phyloP scores from a whole-genome alignment of 2,329 filamentous ascomycete genomes.

The Onygenales sp. region DNA sequence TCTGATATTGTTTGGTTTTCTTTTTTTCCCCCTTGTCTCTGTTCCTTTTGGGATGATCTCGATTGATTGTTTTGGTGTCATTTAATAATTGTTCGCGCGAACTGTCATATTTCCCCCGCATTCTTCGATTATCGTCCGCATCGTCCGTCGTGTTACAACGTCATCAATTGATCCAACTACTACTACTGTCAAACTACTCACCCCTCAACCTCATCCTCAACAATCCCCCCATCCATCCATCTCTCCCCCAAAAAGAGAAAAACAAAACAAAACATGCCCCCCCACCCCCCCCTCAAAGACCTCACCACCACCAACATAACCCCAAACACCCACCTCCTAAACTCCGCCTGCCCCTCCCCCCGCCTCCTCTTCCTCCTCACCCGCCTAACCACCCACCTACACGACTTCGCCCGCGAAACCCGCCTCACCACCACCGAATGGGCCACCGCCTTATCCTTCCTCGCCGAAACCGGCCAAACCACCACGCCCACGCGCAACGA shows the following conservation, averaged over 20 bases:
- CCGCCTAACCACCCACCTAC: constrained; percentile 64
- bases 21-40: neutral
- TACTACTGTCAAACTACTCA: too few relatives aligned
- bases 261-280: neutral
- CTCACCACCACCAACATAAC: constrained; percentile 24
- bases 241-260: neutral
- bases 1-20: neutral
- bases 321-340: constrained; percentile 50
- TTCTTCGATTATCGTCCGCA: too few relatives aligned
- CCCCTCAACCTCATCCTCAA: too few relatives aligned
- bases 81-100: neutral
- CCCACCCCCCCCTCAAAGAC: constrained; percentile 28
- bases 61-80: neutral
- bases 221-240: neutral
- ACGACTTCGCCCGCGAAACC: constrained; percentile 74
- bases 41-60: neutral
- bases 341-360: constrained; percentile 56
- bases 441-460: constrained; percentile 63
- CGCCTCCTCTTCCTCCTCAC: constrained; percentile 65
- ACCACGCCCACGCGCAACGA: constrained; percentile 67
- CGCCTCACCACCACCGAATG: constrained; percentile 67
- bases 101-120: too few relatives aligned
- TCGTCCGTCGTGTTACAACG: too few relatives aligned
- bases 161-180: too few relatives aligned
- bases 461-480: constrained; percentile 64